phyloP scores from a whole-genome alignment of 345 rosid species.

The Citrus sp. region DNA sequence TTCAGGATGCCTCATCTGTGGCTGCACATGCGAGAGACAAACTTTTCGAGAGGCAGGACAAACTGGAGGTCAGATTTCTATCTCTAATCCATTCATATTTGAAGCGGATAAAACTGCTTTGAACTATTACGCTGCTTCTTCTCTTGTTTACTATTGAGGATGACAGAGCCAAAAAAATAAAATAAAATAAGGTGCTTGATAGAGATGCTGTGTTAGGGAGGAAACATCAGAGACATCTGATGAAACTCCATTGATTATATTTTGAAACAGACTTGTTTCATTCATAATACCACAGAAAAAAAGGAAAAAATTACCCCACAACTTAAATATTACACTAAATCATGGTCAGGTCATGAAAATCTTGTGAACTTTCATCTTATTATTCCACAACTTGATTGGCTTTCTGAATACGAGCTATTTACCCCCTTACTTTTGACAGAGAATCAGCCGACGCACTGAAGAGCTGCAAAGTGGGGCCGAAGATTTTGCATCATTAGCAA shows the following conservation, averaged over 20 bases:
- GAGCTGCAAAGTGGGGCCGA: constrained; percentile 66
- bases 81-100: neutral
- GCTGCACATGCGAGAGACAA: constrained; percentile 48
- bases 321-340: neutral
- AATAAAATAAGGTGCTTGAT: neutral
- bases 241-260: neutral
- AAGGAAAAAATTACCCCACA: neutral
- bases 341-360: neutral
- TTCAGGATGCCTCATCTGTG: constrained; percentile 46
- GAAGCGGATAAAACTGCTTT: neutral
- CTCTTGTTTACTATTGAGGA: neutral
- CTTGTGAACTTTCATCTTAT: neutral
- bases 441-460: constrained; percentile 45
- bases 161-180: neutral
- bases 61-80: constrained; percentile 35
- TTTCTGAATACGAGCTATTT: neutral
- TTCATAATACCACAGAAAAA: neutral
- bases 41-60: constrained; percentile 42
- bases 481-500: constrained; percentile 57
- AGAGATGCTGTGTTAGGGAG: neutral
- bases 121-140: neutral
- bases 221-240: neutral
- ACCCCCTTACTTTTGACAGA: constrained; percentile 28
- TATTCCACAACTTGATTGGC: neutral
- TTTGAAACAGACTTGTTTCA: neutral